Evolutionary conservation across 1,284 basidiomycete genomes (phyloP), one percentile per base, ranked within the genome.

Genomic region (Malassezia globosa): DNA sequence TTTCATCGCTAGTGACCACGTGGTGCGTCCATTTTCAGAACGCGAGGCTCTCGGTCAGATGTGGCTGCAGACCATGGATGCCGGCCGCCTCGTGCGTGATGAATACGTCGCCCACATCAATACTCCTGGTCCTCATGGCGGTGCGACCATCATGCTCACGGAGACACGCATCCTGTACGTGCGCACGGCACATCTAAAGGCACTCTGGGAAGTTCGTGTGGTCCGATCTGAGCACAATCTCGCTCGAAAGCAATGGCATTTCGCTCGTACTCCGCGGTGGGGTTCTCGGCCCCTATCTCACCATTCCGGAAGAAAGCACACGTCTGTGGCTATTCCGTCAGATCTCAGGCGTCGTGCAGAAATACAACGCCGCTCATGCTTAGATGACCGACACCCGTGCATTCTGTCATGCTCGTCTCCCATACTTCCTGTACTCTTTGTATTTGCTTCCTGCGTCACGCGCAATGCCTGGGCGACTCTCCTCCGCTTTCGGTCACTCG

Each of bases 191-290:
- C 84, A 80, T 66, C 78, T 97, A 42, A 81, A 81, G 36, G 79
- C 92, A 5, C 82, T 85, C 36, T 97, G 92, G 92, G 89, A 96
- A 61, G 77, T 96, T n/a, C 16, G 81, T 87, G 0, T 82, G 97
- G 63, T 80, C 80, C 16, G 82, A 87, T 59, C 80, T 97, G 3
- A 83, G 85, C 68, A 86, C 85, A 24, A 82, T 97, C 38, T 85
- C 82, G 46, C 45, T 70, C 36, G 68, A 70, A 25, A 52, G 42
- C 31, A 54, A 64, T 34, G 68, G 68, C 0, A 70, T 70, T 21
- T 63, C 68, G 3, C 83, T 97, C 67, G 81, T 82, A 8, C 80
- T 78, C 31, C 63, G 77, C 26, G 77, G 75, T 18, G 74, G 74
- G 5, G 74, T 76, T 2, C 72, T 73, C 1, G 78, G 79, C 3